Base-by-base conservation (phyloP, 208 protist species). In the Trypanosoma mega region DNA sequence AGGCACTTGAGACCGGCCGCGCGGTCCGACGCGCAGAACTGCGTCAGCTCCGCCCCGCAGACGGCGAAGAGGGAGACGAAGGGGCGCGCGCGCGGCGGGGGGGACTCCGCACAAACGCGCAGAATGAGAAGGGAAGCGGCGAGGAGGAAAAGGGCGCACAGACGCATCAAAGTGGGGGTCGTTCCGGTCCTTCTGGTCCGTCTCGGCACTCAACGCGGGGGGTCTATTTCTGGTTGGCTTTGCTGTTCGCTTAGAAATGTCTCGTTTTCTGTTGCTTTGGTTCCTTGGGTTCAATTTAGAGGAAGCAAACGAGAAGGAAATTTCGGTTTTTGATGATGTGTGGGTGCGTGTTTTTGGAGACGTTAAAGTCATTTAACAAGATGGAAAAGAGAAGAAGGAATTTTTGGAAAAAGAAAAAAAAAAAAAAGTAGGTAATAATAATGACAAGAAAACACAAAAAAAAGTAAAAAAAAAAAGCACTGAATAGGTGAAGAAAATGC, bases 51-150 rank as follows among this genome's bases (percentile, higher is more conserved):
- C 29, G 11, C 26, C 2, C 54, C 56, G 34, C 55, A 72, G 5
- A 49, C 56, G 2, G 52, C 56, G 23, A 65, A 53, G 14, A 63
- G 23, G n/a, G 34, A 51, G 43, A 49, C 27, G 31, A 27, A 8
- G 16, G 23, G 7, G 6, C 14, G 9, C 21, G 7, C 46, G 16
- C 30, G 21, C 39, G 6, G 27, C 9, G 57, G 47, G 26, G 12
- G 7, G 23, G 37, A 8, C 33, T 4, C 23, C 3, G 44, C 45
- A 59, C 12, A 27, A 14, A 47, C 12, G 61, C 49, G n/a, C 60
- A 68, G 27, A 57, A 78, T 6, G 70, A 61, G 23, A 46, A 56
- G 36, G 63, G 59, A 14, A 75, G 53, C 11, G 63, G 65, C 16
- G 64, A 43, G 16, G 63, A 34, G 2, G 48, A 36, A 49, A 47